A percentile compares a stretch with the other conserved stretches of the same genome.
Conservation (phyloP, 2,329 filamentous ascomycete genomes). For the Fusarium sororula region DNA sequence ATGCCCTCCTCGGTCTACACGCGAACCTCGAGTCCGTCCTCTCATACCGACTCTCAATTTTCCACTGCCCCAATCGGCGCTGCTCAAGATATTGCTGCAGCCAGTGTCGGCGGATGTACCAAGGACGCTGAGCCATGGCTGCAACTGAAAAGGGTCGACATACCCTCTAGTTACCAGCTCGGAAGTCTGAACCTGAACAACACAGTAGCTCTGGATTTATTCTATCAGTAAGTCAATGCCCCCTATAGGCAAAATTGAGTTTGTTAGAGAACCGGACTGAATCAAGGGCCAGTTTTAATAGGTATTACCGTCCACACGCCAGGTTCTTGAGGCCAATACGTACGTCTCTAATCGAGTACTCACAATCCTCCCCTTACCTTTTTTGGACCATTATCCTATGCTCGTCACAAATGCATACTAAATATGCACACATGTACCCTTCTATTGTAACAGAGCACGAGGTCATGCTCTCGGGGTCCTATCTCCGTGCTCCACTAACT, state of each 20-base stretch:
- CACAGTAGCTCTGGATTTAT: not conserved
- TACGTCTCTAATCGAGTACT: not conserved
- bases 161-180: not conserved
- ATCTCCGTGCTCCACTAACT: not conserved
- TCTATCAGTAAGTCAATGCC: not conserved
- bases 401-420: not conserved
- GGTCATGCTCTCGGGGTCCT: not conserved
- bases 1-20: not conserved
- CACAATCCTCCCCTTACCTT: not conserved
- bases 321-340: not conserved
- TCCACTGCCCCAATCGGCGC: not conserved
- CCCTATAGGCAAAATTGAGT: rapidly evolving
- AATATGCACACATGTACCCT: not conserved
- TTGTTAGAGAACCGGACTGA: not conserved
- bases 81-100: not conserved
- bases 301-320: not conserved
- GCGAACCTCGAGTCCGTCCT: not conserved
- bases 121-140: not conserved
- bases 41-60: not conserved
- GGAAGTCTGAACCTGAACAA: not conserved
- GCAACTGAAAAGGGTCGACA: not conserved
- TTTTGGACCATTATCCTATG: not conserved
- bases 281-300: not conserved
- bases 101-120: rapidly evolving
- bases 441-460: not conserved